phyloP scores from a whole-genome alignment of 2,329 filamentous ascomycete genomes.

The Phialemoniopsis sp. region DNA sequence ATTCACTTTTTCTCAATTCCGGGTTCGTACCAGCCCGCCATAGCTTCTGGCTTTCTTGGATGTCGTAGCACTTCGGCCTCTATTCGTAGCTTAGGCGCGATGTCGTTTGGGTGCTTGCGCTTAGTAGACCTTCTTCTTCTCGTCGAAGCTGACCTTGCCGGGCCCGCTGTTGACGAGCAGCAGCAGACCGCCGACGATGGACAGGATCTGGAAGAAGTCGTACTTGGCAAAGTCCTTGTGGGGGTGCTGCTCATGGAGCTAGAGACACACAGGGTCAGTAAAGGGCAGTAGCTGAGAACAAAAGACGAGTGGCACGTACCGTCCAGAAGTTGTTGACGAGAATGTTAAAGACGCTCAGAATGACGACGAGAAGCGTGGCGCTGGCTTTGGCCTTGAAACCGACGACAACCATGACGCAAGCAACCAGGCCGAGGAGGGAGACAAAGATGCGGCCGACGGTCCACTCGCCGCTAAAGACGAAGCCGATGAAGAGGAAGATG shows the following conservation, averaged over 20 bases:
- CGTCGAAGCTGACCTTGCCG: constrained; percentile 95
- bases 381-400: constrained; percentile 99
- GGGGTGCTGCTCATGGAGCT: constrained; percentile 96
- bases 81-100: too few relatives aligned
- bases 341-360: constrained; percentile 94
- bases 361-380: constrained; percentile 89
- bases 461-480: constrained; percentile 94
- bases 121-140: constrained; percentile 99
- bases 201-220: constrained; percentile 99
- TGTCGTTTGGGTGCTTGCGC: not conserved
- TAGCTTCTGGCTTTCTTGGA: too few relatives aligned
- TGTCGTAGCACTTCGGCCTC: too few relatives aligned
- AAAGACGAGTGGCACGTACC: constrained; percentile 50
- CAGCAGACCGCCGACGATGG: constrained; percentile 93
- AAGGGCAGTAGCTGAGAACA: constrained; percentile 1
- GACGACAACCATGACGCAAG: constrained; percentile 97
- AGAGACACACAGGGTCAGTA: constrained; percentile 15
- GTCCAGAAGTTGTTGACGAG: constrained; percentile 99
- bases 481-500: constrained; percentile 96
- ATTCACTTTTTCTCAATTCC: too few relatives aligned
- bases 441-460: constrained; percentile 82
- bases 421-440: constrained; percentile 78
- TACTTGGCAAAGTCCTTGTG: constrained; percentile 99
- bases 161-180: constrained; percentile 98
- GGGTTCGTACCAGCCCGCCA: too few relatives aligned